Evolutionary conservation across 2,329 filamentous ascomycete genomes (phyloP), one percentile per base, ranked within the genome.

Genomic region (Zalaria obscura): DNA sequence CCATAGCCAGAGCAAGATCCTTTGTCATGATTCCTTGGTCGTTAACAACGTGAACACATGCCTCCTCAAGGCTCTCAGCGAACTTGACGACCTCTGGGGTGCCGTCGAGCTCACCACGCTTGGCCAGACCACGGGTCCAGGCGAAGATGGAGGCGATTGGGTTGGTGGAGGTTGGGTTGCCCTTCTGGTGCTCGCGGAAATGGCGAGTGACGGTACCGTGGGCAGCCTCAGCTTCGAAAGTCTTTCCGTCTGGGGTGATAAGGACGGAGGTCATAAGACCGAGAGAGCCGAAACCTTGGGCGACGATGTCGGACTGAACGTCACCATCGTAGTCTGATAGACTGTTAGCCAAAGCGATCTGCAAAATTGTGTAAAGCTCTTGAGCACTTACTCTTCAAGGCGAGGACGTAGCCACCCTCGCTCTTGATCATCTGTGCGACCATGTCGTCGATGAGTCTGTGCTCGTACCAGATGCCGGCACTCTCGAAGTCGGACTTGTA

Each of bases 391-490:
- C 86, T 96, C 81, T 98, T 98, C 64, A 96, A 77, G 48, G 91
- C 91, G 74, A 96, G 95, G 62, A 96, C 78, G 68, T 91, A 95
- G 49, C 91, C 91, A 54, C 91, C 91, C 56, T 81, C 78, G 68
- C 83, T 91, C 83, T 98, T 98, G 74, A 98, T 83, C 91, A 98
- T 98, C 75, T 98, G 91, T 39, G 91, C 91, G 50, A 98, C 91
- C 91, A 98, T 96, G 69, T 98, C 91, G 68, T 98, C 91, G 59
- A 98, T 96, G 53, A 98, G 74, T 58, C 91, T 83, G 71, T 98
- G 91, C 79, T 98, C 91, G 63, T 98, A 96, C 91, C 91, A 96
- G 69, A 96, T 93, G 48, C 76, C 76, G 73, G 87, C 85, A 58
- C 80, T 80, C 62, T 95, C 88, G 55, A 96, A 96, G 36, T 85